These are phyloP conservation scores for Westerdykella sp. DNA, from an alignment of 2,329 filamentous ascomycete genomes.

Conservation along the genomic window DNA sequence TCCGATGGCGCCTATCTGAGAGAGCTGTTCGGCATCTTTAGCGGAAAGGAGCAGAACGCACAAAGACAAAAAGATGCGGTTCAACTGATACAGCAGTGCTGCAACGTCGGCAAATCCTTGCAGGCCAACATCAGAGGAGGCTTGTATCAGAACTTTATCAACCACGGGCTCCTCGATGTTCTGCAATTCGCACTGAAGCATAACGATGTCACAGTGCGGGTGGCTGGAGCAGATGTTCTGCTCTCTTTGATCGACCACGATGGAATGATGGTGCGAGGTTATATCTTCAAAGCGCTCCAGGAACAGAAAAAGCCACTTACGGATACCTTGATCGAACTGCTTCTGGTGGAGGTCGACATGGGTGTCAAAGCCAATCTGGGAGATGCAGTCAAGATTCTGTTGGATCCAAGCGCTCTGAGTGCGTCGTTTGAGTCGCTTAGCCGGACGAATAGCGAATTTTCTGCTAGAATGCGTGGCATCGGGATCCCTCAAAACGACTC, in stretches of 20 bases:
- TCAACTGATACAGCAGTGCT: constrained; percentile 94
- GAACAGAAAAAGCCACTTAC: constrained; percentile 82
- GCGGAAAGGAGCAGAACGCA: constrained; percentile 54
- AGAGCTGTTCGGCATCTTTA: constrained; percentile 84
- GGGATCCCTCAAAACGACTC: constrained; percentile 67
- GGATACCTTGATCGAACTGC: constrained; percentile 84
- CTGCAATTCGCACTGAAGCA: constrained; percentile 89
- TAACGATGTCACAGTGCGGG: constrained; percentile 73
- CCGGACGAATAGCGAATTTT: constrained; percentile 61
- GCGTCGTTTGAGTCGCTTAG: constrained; percentile 55
- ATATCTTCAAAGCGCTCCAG: constrained; percentile 85
- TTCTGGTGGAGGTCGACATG: constrained; percentile 84
- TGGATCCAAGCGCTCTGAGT: constrained; percentile 64
- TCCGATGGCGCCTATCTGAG: constrained; percentile 69
- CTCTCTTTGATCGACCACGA: constrained; percentile 95
- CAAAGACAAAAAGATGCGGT: constrained; percentile 88
- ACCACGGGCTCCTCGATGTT: constrained; percentile 77
- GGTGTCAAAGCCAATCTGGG: constrained; percentile 94
- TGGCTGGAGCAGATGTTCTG: constrained; percentile 88
- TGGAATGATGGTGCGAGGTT: constrained; percentile 84
- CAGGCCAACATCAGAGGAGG: constrained; percentile 75
- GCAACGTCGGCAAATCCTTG: constrained; percentile 86
- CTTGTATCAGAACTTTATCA: constrained; percentile 85
- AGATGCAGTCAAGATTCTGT: constrained; percentile 86
- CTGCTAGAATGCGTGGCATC: constrained; percentile 53